Base-by-base conservation (phyloP, 2,329 filamentous ascomycete genomes). In the Fusarium sp. region DNA sequence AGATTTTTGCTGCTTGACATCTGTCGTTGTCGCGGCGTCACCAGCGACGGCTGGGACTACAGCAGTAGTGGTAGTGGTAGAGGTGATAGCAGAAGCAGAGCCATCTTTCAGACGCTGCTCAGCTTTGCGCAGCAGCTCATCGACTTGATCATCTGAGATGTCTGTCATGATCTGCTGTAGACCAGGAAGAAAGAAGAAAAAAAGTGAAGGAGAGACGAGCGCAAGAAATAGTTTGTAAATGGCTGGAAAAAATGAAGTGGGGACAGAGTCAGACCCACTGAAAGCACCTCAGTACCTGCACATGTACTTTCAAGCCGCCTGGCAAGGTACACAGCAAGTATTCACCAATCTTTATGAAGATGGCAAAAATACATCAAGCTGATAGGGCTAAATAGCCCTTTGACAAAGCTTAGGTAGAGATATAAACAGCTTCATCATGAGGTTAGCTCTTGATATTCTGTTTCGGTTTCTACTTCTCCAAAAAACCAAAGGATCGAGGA, bases 61-160 rank as follows among this genome's bases (percentile, higher is more conserved):
- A 43, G 63, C 61, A 52, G 66, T 62, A 21, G 70, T 63, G 21
- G 44, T 47, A 47, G 57, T 53, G 39, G 35, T 43, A 37, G 59
- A 38, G 43, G 53, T 52, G 31, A 65, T 48, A 47, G 67, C 62
- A 28, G 68, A 63, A 41, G 47, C 58, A 63, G 63, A 41, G 62
- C 62, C 70, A 58, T 74, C 46, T 75, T 68, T 73, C 54, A 79
- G 74, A 57, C 77, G 77, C 67, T 77, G 64, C 67, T 79, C 77
- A 47, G 77, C 77, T 61, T 78, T 70, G 38, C 71, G 75, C 50
- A 79, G 72, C 24, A 80, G 74, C 56, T 75, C 73, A 63, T 77
- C 75, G 50, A 80, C 66, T 26, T 77, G 73, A 68, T 70, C 68
- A 69, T 73, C 76, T 48, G 49, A 68, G 53, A 78, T 74, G 64